Base-by-base conservation (phyloP, 169 alveolate species). In the Besnoitia besnoiti region DNA sequence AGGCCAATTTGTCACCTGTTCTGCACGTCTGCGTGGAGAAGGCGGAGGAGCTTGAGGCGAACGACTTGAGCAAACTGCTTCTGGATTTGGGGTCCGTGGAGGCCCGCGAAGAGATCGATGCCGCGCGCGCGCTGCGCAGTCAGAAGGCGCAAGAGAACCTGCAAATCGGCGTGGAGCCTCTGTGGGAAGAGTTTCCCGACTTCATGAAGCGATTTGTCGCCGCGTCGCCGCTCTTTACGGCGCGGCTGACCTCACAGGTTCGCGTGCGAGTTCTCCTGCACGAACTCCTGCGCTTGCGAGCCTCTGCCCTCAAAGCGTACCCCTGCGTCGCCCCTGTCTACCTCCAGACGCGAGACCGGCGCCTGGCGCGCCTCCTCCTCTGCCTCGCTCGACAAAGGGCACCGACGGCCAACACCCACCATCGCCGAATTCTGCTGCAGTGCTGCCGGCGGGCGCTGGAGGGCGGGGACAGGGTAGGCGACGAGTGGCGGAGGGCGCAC, bases 11-110 rank as follows among this genome's bases (percentile, higher is more conserved):
- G 37, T 77, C 87, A 24, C 87, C 87, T 21, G n/a, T 77, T 27
- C 59, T 77, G 62, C 62, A 46, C 37, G 87, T 40, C 21, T 77
- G 87, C 40, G 61, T 40, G 39, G 87, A 21, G 24, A 39, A 77
- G 50, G 87, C 87, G 3, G 87, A 77, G 87, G 87, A 77, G 59
- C 35, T 77, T 30, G 87, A 77, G 40, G 87, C 87, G 35, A 35
- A 21, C 37, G 87, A 77, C 12, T 8, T 77, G 47, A 77, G 59
- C 59, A 77, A 77, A 27, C 87, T 77, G 37, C 87, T 77, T 21
- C 50, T 77, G 42, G 87, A 77, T 40, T 44, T 77, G 40, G 87
- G 87, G 33, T 21, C 87, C 37, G 87, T 77, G n/a, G 47, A 77
- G 59, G 87, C 87, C 30, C 87, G 87, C 3, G 87, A 77, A 42